These are phyloP conservation scores for Abrus precatorius DNA, from an alignment of 306 rosid genomes.

Conservation along the genomic window DNA sequence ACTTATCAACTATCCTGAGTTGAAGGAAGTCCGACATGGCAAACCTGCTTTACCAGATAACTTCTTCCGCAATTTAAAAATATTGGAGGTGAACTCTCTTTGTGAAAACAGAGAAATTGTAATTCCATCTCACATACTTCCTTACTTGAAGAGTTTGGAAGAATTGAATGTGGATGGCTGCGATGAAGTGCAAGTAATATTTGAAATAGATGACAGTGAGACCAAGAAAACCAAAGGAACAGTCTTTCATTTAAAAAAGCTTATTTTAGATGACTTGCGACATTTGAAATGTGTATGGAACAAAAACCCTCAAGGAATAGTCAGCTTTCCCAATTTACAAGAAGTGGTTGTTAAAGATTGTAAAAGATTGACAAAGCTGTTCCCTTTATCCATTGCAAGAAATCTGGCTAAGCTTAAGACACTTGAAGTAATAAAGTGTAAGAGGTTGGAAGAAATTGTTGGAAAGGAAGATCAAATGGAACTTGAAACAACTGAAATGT, in stretches of 20 bases:
- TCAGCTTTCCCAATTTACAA: constrained; percentile 17
- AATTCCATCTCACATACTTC: constrained; percentile 7
- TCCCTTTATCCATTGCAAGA: neutral
- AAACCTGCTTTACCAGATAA: neutral
- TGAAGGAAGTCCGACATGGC: neutral
- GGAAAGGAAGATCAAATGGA: neutral
- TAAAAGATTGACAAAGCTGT: neutral
- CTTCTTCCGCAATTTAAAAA: neutral
- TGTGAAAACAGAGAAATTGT: neutral
- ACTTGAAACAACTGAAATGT: neutral
- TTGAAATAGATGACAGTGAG: neutral
- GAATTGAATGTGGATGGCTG: neutral
- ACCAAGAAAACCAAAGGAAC: neutral
- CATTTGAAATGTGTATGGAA: neutral
- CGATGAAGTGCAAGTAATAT: neutral
- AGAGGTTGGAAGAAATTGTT: constrained; percentile 25
- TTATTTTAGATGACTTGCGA: neutral
- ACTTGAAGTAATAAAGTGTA: neutral
- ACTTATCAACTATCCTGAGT: neutral
- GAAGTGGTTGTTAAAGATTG: neutral
- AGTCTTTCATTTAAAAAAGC: neutral
- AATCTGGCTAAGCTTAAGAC: neutral
- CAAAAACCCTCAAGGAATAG: neutral
- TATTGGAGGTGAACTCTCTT: neutral
- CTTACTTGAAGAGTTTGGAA: constrained; percentile 10